phyloP scores from a whole-genome alignment of 352 stramenopile genomes.

The Phytopythium vexans region DNA sequence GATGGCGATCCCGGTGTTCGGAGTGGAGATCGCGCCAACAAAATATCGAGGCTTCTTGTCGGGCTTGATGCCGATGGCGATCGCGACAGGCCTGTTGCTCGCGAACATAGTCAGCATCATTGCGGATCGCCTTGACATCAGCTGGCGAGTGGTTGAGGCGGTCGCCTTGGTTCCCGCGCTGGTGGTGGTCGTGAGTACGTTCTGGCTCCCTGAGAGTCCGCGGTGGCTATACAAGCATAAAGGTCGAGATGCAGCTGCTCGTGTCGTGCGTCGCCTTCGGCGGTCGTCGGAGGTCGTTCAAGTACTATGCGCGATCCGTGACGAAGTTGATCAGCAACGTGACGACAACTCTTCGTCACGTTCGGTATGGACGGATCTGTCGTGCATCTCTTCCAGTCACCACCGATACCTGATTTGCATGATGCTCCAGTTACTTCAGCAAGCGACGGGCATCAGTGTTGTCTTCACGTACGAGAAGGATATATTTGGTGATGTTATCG shows the following conservation, averaged over 20 bases:
- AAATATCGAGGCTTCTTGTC: constrained; percentile 35
- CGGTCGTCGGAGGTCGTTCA: constrained; percentile 21
- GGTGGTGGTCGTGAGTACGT: constrained; percentile 41
- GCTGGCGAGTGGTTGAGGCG: constrained; percentile 32
- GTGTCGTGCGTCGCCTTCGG: constrained; percentile 24
- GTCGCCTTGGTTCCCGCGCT: constrained; percentile 26
- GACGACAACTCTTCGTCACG: constrained; percentile 1
- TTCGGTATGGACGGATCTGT: constrained; percentile 31
- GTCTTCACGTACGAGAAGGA: constrained; percentile 36
- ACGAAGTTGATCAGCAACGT: constrained; percentile 33
- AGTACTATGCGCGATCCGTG: constrained; percentile 38
- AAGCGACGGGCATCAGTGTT: constrained; percentile 36
- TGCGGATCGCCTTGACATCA: constrained; percentile 16
- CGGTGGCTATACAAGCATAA: constrained; percentile 46
- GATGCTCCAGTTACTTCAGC: constrained; percentile 39
- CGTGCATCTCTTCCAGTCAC: constrained; percentile 5
- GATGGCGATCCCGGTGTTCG: constrained; percentile 40
- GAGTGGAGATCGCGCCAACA: constrained; percentile 38
- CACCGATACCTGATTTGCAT: constrained; percentile 30
- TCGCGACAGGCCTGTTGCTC: constrained; percentile 34
- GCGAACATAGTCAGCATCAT: constrained; percentile 34
- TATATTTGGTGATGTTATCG: constrained; percentile 24
- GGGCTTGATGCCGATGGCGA: constrained; percentile 41
- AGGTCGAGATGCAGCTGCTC: constrained; percentile 22
- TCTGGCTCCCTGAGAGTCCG: constrained; percentile 45